Base-by-base conservation (phyloP, 2,329 filamentous ascomycete species). In the Aspergillus floridensis region DNA sequence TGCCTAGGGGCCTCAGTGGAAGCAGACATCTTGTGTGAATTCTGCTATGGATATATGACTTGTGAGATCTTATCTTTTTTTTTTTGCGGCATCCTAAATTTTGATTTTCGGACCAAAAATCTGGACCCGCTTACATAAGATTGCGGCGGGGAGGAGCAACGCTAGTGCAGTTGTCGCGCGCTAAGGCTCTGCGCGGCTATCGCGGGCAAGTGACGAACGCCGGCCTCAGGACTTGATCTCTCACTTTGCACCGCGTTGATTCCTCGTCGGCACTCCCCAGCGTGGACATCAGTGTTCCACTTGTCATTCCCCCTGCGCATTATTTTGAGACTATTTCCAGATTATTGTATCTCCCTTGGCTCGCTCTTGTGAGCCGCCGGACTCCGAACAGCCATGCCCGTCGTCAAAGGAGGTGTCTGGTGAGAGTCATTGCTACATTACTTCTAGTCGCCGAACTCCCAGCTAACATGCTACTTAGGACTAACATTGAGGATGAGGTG, bases 401-500 rank as follows among this genome's bases (percentile, higher is more conserved):
- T 87, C 66, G 86, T 86, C 70, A 87, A 88, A 74, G 85, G 85
- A 70, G 86, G 86, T 68, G 85, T 88, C 59, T 88, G 86, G 77
- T 79, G 70, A 66, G 76, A 66, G 55, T 38, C 44, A 6, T 56
- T 29, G 49, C 24, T 22, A 50, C 21, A 21, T 46, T n/a, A 26
- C 19, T 16, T 22, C 29, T 22, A 16, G 12, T 44, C 10, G 24
- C 31, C 35, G 16, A 31, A n/a, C 31, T 59, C 49, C 47, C 38
- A 38, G 41, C 68, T 74, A 63, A 74, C 53, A 29, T 31, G 14
- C 29, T 16, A 26, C 21, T 12, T 56, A 79, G 77, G 86, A 88
- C 86, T 12, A 88, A 88, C 66, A 86, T 88, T 65, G 86, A 88
- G 83, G 95, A 99, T 80, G 95, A 99, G 79, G 96, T 98, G 72